Base-by-base conservation (phyloP, 371 early-diverging fungal species). In the Syncephalastrum sp. region DNA sequence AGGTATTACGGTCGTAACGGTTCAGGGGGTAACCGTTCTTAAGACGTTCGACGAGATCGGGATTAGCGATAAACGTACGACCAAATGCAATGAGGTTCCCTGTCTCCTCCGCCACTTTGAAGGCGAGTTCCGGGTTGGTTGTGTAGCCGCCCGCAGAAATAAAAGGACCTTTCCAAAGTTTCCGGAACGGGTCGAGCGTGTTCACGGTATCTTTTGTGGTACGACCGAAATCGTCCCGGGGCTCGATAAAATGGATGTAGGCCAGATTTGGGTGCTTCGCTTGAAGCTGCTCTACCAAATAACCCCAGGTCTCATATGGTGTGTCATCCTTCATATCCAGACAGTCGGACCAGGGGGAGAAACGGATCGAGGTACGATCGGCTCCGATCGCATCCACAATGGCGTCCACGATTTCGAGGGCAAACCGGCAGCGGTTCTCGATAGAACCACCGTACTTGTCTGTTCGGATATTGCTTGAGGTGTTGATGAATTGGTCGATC, bases 361-460 rank as follows among this genome's bases (percentile, higher is more conserved):
- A 58, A 29, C 70, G 55, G 45, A 68, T 53, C 5, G 54, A 61
- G 6, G 65, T 50, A 8, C 50, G 27, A 10, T 69, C 65, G 8
- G 47, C 53, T 16, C 69, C 69, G 45, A 69, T 56, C 1, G 56
- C 57, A 5, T 67, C 52, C 27, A 83, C 77, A 38, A 81, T 68
- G 12, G 73, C 75, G 16, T 70, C 55, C 23, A 76, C 53, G 19
- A 77, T 58, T 48, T 83, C 82, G 1, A 70, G 29, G 19, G 68
- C 47, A 50, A 85, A 77, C 14, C 83, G 71, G 33, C 63, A 42
- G 0, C 84, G 73, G 63, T 83, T 84, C 52, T 82, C 77, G 27
- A 72, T 56, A 13, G 67, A 64, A 12, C 82, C 82, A 23, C 81
- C 79, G 56, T 84, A 88, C 16, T 71, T 58, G 65, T 88, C 88